Evolutionary conservation across 345 rosid genomes (phyloP).

Genomic region (Melaleuca alternifolia): DNA sequence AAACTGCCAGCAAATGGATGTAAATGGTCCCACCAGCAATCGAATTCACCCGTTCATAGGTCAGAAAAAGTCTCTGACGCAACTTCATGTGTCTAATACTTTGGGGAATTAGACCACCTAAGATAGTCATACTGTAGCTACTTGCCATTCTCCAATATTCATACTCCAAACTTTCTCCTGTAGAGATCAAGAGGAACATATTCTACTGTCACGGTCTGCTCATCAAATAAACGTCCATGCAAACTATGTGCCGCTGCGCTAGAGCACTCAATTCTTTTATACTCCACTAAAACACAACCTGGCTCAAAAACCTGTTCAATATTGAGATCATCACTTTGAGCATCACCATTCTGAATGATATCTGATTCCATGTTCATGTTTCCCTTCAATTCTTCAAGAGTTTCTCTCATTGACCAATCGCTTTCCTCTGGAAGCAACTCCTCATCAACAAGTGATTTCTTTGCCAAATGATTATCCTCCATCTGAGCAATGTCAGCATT

Average conservation of each 20-base stretch:
- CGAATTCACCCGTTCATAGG: neutral
- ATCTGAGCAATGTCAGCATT: neutral
- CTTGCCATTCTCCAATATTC: neutral
- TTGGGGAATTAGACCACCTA: neutral
- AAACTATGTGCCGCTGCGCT: constrained; percentile 61
- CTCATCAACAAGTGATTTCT: constrained; percentile 8
- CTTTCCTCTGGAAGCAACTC: constrained; percentile 8
- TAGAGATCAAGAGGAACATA: constrained; percentile 50
- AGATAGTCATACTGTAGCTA: neutral
- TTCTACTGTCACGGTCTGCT: constrained; percentile 41
- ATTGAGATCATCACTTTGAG: constrained; percentile 11
- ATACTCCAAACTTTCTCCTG: constrained; percentile 38
- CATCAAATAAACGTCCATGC: constrained; percentile 60
- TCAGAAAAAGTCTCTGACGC: neutral
- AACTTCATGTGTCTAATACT: neutral
- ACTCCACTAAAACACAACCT: constrained; percentile 73
- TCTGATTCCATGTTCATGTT: neutral
- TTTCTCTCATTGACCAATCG: neutral
- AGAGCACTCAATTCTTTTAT: constrained; percentile 60
- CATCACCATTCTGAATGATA: constrained; percentile 15
- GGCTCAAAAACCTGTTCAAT: constrained; percentile 30
- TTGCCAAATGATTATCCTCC: neutral
- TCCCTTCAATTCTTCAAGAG: neutral
- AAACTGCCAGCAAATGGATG: neutral
- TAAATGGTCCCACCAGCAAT: neutral